Percentiles rank a stretch among this genome's conserved stretches.
These are phyloP conservation scores for Malassezia caprae DNA, from an alignment of 1,284 basidiomycete species.

Conservation along the genomic window DNA sequence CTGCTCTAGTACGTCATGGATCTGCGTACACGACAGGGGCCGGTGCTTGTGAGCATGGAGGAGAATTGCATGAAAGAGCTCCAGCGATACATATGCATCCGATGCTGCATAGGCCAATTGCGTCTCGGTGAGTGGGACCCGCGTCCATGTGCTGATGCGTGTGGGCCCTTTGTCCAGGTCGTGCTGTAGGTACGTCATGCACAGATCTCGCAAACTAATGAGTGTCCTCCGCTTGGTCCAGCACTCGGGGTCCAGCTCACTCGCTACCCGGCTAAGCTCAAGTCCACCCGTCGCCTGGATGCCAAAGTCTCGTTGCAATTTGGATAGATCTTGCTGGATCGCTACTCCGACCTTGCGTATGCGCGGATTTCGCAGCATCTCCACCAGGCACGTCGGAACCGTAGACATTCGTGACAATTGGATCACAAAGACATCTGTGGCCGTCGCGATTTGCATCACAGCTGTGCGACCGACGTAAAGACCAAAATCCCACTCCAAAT, in stretches of 20 bases:
- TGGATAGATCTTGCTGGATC: slow-evolving; percentile 27
- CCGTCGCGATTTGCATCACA: slow-evolving; percentile 25
- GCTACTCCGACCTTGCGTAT: slow-evolving; percentile 35
- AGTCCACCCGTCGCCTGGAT: slow-evolving; percentile 21
- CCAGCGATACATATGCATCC: slow-evolving; percentile 32
- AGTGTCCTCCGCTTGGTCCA: slow-evolving; percentile 20
- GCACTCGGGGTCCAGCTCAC: slow-evolving; percentile 18
- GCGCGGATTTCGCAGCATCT: slow-evolving; percentile 20
- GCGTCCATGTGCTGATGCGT: slow-evolving; percentile 27
- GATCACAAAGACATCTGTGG: slow-evolving; percentile 23
- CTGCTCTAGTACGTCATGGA: not conserved
- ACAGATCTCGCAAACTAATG: slow-evolving; percentile 31
- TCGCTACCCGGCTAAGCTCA: slow-evolving; percentile 27
- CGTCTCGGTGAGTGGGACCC: slow-evolving; percentile 13
- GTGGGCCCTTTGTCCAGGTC: slow-evolving; percentile 26
- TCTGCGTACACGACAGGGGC: not conserved
- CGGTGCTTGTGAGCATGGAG: not conserved
- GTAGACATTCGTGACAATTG: slow-evolving; percentile 25
- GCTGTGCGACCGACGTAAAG: slow-evolving; percentile 18
- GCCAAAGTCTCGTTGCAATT: slow-evolving; percentile 31
- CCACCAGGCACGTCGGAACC: slow-evolving; percentile 13
- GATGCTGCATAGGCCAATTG: slow-evolving; percentile 37
- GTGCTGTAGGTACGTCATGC: slow-evolving; percentile 24
- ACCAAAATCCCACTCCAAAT: slow-evolving; percentile 32
- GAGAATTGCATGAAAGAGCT: slow-evolving; percentile 22